These are phyloP conservation scores for Secale cereale DNA, from an alignment of 176 grass and related monocot species.

Conservation along the genomic window DNA sequence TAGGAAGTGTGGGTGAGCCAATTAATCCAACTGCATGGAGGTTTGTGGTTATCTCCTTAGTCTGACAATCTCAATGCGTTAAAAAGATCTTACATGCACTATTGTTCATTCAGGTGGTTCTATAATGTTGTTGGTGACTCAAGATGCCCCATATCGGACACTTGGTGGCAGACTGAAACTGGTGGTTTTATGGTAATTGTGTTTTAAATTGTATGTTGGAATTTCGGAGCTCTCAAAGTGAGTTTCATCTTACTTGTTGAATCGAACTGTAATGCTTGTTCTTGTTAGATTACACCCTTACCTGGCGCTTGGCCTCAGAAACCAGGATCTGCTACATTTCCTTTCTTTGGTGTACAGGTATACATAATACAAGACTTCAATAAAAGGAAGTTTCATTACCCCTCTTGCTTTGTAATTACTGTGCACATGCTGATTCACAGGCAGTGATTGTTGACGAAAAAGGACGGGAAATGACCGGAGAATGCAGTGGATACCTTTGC, in stretches of 20 bases:
- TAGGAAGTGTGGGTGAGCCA: conserved; percentile 98
- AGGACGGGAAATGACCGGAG: conserved; percentile 77
- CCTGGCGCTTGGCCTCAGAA: conserved; percentile 96
- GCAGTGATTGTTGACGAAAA: conserved; percentile 92
- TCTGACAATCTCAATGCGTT: conserved; percentile 4
- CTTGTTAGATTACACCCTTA: conserved; percentile 79
- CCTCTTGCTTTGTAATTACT: neutral
- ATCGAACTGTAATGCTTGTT: conserved; percentile 18
- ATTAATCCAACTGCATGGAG: conserved; percentile 99
- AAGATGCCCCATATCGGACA: conserved; percentile 93
- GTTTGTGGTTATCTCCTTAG: conserved; percentile 36
- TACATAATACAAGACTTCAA: neutral
- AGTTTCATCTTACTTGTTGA: neutral
- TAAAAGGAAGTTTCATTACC: neutral
- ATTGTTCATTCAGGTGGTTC: conserved; percentile 70
- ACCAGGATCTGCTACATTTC: conserved; percentile 92
- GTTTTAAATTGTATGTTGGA: neutral
- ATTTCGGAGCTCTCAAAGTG: neutral
- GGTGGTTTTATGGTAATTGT: conserved; percentile 95
- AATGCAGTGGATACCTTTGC: conserved; percentile 99
- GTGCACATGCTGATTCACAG: conserved; percentile 40
- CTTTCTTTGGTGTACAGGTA: conserved; percentile 93
- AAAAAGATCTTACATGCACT: conserved; percentile 22
- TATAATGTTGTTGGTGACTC: conserved; percentile 83
- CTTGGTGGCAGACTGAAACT: conserved; percentile 99